Base-by-base conservation (phyloP, 306 rosid species). In the Castanea mollissima region DNA sequence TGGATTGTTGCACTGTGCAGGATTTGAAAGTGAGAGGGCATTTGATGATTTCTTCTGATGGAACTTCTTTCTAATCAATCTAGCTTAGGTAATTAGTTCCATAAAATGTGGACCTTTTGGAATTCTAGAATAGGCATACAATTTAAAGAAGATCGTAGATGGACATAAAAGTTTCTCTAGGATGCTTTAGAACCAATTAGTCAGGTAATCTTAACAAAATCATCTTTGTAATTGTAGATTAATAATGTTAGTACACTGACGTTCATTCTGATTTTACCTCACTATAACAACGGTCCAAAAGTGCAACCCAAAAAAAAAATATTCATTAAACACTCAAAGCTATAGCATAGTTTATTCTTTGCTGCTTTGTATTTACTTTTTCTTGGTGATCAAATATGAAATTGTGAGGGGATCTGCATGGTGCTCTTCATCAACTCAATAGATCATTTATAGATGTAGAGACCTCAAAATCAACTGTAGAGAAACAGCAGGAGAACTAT, bases 21-120 rank as follows among this genome's bases (percentile, higher is more conserved):
- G 97, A 87, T 80, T 86, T 74, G 97, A 86, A 87, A 81, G 84
- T 85, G 90, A 86, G 76, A 92, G 97, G 70, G 80, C 94, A 75
- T 94, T 94, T 85, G 96, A 91, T 76, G 98, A 91, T 85, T 86
- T 79, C 90, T 94, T 94, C 92, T 94, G 84, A 91, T 83, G 76
- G 83, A 82, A 78, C 74, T 65, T 84, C 59, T 73, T 69, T 85
- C 79, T 77, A 64, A 78, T 79, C 76, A 57, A 82, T 86, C 83
- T 82, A 82, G 77, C 74, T 78, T 84, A 83, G 84, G 79, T 71
- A 71, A 71, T 73, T 83, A 57, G 44, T 49, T 49, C 54, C 54
- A 49, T 49, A 13, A 16, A 12, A 49, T 49, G 14, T 49, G 54
- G 54, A 12, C 54, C 54, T 49, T 49, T 75, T 72, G 71, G 73